Conservation (phyloP, 768 basidiomycete genomes). For the Inosperma sp. region DNA sequence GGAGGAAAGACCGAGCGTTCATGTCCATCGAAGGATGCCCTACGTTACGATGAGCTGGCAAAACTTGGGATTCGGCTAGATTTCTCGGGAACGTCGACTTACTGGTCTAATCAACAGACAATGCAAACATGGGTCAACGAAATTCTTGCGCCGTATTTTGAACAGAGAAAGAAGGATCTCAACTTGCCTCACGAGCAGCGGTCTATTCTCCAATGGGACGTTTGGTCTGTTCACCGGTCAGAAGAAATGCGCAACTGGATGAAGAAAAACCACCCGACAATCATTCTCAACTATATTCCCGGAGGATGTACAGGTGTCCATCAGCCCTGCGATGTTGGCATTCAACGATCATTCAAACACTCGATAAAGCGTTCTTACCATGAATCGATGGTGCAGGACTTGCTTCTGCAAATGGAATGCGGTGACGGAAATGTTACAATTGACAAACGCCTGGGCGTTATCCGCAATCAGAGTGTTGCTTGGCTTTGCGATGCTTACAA, state of each 20-base stretch:
- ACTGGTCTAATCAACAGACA: slow-evolving; percentile 24
- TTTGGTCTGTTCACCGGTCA: slow-evolving; percentile 35
- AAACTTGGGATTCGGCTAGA: slow-evolving; percentile 19
- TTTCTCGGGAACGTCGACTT: slow-evolving; percentile 21
- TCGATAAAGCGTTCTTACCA: too few species aligned
- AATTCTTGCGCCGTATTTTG: neutral
- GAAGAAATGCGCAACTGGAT: slow-evolving; percentile 33
- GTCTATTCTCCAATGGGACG: slow-evolving; percentile 24
- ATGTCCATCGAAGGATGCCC: slow-evolving; percentile 14
- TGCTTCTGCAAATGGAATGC: too few species aligned
- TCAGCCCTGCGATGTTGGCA: too few species aligned
- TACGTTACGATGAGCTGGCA: slow-evolving; percentile 19
- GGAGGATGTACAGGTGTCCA: slow-evolving; percentile 35
- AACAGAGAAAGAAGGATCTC: neutral
- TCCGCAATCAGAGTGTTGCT: too few species aligned
- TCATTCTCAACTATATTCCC: slow-evolving; percentile 32
- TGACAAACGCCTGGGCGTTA: too few species aligned
- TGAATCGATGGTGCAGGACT: too few species aligned
- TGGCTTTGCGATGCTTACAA: too few species aligned
- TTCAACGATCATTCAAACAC: too few species aligned
- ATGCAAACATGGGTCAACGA: slow-evolving; percentile 20
- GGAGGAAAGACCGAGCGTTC: slow-evolving; percentile 22
- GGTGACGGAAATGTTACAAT: too few species aligned
- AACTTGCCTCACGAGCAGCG: slow-evolving; percentile 7
- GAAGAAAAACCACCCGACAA: slow-evolving; percentile 24